phyloP scores from a whole-genome alignment of 2,329 filamentous ascomycete genomes.

The Fusarium tanahbumbuense region DNA sequence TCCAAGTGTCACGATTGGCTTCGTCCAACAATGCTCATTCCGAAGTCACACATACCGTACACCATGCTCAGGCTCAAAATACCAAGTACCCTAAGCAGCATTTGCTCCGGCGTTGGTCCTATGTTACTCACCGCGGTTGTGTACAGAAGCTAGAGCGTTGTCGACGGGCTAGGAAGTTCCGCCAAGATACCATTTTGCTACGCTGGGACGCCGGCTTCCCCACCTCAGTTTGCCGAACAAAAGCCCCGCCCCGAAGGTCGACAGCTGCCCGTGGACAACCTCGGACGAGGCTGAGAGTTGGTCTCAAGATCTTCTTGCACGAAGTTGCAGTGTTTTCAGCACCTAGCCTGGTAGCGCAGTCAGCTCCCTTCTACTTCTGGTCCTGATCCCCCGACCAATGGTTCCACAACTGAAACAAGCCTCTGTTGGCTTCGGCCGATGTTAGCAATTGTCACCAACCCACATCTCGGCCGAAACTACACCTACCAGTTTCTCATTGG shows the following conservation, averaged over 20 bases:
- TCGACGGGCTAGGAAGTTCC: constrained; percentile 5
- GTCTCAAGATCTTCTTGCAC: not conserved
- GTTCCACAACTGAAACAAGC: constrained; percentile 35
- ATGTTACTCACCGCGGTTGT: constrained; percentile 9
- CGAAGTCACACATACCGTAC: constrained; percentile 35
- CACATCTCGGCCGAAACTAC: constrained; percentile 37
- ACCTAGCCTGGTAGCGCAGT: not conserved
- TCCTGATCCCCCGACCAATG: constrained; percentile 28
- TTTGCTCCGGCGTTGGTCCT: constrained; percentile 26
- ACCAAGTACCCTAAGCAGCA: constrained; percentile 6
- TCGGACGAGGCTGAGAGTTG: constrained; percentile 9
- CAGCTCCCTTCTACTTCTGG: constrained; percentile 39
- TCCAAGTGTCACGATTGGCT: constrained; percentile 10
- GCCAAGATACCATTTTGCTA: constrained; percentile 12
- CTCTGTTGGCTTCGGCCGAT: constrained; percentile 25
- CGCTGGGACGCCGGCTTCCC: constrained; percentile 2
- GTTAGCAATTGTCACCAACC: constrained; percentile 14
- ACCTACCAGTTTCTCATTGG: constrained; percentile 27
- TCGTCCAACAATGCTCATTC: constrained; percentile 30
- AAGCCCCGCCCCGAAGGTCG: constrained; percentile 30
- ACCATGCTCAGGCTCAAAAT: constrained; percentile 12
- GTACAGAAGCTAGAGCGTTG: constrained; percentile 9
- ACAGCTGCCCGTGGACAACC: constrained; percentile 14
- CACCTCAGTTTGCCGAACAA: constrained; percentile 30
- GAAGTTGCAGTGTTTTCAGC: constrained; percentile 9